A percentile compares a stretch with the other conserved stretches of the same genome.
These are phyloP conservation scores for Candida neerlandica DNA, from an alignment of 1,139 yeast genomes.

Conservation along the genomic window DNA sequence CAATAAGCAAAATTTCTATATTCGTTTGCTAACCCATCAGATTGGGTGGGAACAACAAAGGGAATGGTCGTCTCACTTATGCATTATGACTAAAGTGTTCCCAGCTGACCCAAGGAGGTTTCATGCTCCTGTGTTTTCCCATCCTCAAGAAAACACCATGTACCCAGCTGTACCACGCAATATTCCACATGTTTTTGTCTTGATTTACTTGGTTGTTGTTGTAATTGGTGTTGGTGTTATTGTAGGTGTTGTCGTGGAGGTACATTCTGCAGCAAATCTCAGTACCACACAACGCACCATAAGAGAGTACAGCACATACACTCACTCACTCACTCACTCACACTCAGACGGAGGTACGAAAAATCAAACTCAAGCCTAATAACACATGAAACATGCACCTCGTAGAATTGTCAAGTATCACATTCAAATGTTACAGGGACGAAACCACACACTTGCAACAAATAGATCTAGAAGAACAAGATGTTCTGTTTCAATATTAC, in stretches of 20 bases:
- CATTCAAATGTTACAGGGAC: background rate
- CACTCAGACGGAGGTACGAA: background rate
- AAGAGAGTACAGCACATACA: background rate
- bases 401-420: background rate
- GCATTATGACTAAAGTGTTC: background rate
- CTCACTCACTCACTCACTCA: background rate
- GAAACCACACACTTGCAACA: background rate
- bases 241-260: too few relatives aligned
- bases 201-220: background rate
- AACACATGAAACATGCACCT: constrained; percentile 2
- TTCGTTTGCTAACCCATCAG: background rate
- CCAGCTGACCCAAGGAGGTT: background rate
- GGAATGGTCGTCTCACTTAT: background rate
- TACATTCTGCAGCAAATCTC: too few relatives aligned
- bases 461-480: background rate
- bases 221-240: too few relatives aligned
- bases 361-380: background rate
- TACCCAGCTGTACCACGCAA: too few relatives aligned
- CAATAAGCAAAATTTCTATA: background rate
- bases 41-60: background rate
- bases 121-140: background rate
- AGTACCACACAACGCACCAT: too few relatives aligned
- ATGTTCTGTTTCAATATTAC: background rate
- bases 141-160: too few relatives aligned
- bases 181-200: background rate